Evolutionary conservation across 441 rosid genomes (phyloP).

Genomic region (Erodium trifolium): DNA sequence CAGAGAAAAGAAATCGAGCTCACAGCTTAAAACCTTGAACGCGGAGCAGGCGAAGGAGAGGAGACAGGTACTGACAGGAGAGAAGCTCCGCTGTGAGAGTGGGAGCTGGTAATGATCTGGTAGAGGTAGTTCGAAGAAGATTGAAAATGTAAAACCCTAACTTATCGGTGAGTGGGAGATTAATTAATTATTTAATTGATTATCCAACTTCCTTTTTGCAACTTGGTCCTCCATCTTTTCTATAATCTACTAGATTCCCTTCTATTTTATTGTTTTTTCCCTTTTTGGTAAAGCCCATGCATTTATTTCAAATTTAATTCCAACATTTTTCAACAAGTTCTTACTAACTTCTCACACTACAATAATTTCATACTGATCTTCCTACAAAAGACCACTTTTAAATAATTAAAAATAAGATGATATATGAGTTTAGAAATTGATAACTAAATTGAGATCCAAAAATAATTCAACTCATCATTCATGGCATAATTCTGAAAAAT

Average conservation of each 20-base stretch:
- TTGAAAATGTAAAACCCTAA: constrained; percentile 7
- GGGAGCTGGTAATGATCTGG: background rate
- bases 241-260: background rate
- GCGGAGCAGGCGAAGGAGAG: background rate
- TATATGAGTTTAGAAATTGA: too few relatives aligned
- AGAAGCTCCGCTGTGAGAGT: background rate
- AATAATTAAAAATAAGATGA: too few relatives aligned
- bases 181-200: constrained; percentile 3
- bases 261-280: background rate
- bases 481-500: too few relatives aligned
- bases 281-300: background rate
- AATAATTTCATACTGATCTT: too few relatives aligned
- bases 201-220: background rate
- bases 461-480: too few relatives aligned
- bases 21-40: background rate
- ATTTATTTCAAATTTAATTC: background rate
- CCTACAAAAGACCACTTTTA: too few relatives aligned
- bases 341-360: too few relatives aligned
- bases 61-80: background rate
- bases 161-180: constrained; percentile 8
- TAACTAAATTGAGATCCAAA: too few relatives aligned
- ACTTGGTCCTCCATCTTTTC: background rate
- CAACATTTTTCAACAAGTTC: too few relatives aligned
- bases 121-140: constrained; percentile 1
- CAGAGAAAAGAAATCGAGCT: background rate